phyloP scores from a whole-genome alignment of 139 green algal genomes.

The Ettlia oleoabundans region DNA sequence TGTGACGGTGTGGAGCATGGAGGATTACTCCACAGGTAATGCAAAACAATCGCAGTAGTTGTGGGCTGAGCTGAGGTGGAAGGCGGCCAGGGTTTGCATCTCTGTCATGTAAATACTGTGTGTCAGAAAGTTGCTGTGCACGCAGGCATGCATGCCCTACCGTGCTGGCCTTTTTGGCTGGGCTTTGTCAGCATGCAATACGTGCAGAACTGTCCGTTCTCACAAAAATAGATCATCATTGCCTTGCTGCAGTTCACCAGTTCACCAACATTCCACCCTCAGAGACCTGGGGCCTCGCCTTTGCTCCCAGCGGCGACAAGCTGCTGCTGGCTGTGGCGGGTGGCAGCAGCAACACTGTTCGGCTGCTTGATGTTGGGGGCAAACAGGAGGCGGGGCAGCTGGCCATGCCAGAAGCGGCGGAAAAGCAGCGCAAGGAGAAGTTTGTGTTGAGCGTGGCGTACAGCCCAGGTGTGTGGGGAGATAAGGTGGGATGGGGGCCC shows the following conservation, averaged over 20 bases:
- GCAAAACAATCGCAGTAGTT: too few species aligned
- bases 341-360: conserved; percentile 68
- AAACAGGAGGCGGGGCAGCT: conserved; percentile 43
- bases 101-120: too few species aligned
- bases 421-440: conserved; percentile 58
- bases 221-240: background rate
- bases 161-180: too few species aligned
- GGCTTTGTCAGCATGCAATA: too few species aligned
- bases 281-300: conserved; percentile 86
- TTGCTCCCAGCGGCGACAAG: conserved; percentile 55
- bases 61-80: background rate
- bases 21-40: conserved; percentile 39
- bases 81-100: too few species aligned
- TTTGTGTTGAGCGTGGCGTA: conserved; percentile 82
- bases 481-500: too few species aligned
- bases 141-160: too few species aligned
- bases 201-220: too few species aligned
- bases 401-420: conserved; percentile 37
- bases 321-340: conserved; percentile 71
- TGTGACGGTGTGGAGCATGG: conserved; percentile 80
- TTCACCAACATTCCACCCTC: conserved; percentile 78
- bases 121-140: too few species aligned
- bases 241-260: conserved; percentile 6
- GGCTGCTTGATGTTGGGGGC: conserved; percentile 18
- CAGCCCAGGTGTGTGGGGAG: conserved; percentile 48